phyloP scores from a whole-genome alignment of 2,329 filamentous ascomycete species.

The Geoglossum cookeanum region DNA sequence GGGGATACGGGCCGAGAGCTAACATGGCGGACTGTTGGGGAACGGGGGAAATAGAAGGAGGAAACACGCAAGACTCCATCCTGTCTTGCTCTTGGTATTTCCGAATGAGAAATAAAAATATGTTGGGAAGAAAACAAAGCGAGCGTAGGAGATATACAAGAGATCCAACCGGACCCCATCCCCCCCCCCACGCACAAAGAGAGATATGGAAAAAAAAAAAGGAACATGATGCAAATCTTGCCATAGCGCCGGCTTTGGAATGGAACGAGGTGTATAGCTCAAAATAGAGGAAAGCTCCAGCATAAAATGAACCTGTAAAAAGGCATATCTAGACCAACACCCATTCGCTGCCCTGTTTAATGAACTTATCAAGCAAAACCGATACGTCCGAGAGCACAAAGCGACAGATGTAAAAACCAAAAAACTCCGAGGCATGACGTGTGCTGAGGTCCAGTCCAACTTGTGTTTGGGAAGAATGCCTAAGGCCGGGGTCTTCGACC shows the following conservation, averaged over 20 bases:
- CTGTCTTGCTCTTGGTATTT: too few species aligned
- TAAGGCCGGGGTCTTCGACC: conserved; percentile 84
- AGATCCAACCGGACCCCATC: too few species aligned
- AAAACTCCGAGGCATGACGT: conserved; percentile 89
- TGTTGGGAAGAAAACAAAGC: too few species aligned
- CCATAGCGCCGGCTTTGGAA: background rate
- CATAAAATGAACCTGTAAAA: background rate
- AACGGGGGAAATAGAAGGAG: too few species aligned
- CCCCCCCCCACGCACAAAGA: too few species aligned
- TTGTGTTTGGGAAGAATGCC: conserved; percentile 81
- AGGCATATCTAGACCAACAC: conserved; percentile 35
- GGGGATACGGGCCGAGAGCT: too few species aligned
- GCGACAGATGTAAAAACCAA: conserved; percentile 87
- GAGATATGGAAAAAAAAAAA: background rate
- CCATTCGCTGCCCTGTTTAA: conserved; percentile 95
- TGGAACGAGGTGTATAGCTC: background rate
- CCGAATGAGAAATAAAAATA: too few species aligned
- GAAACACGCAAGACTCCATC: too few species aligned
- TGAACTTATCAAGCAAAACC: conserved; percentile 81
- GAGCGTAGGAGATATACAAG: too few species aligned
- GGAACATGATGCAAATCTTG: background rate
- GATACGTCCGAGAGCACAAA: conserved; percentile 80
- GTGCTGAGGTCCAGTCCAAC: conserved; percentile 88
- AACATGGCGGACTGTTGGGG: too few species aligned
- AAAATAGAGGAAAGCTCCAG: background rate